These are phyloP conservation scores for Daldinia childiae DNA, from an alignment of 495 filamentous ascomycete species.

Conservation along the genomic window DNA sequence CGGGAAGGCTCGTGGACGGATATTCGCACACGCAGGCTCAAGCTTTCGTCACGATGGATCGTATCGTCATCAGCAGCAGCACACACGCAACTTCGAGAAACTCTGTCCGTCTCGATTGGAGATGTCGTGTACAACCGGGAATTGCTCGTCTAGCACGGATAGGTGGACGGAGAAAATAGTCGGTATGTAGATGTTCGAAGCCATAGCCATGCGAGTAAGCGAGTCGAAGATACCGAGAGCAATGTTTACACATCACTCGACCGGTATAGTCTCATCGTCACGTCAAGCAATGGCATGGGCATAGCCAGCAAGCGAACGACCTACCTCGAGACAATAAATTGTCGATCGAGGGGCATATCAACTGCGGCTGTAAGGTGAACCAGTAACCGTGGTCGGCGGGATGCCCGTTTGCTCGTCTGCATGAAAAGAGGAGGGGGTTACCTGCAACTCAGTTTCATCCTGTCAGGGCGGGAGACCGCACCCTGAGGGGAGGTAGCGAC, in stretches of 20 bases:
- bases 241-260: conserved; percentile 12
- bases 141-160: conserved; percentile 22
- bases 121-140: conserved; percentile 33
- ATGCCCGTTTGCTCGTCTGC: conserved; percentile 19
- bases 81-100: conserved; percentile 30
- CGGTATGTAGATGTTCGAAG: neutral
- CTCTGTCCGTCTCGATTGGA: conserved; percentile 32
- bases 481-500: conserved; percentile 31
- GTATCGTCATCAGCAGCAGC: conserved; percentile 26
- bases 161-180: neutral
- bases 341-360: conserved; percentile 32
- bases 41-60: conserved; percentile 16
- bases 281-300: conserved; percentile 14
- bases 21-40: conserved; percentile 16
- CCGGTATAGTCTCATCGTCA: conserved; percentile 13
- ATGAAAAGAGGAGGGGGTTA: conserved; percentile 32
- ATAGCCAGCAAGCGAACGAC: neutral
- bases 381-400: conserved; percentile 36
- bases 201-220: conserved; percentile 18
- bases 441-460: conserved; percentile 37
- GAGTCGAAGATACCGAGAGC: conserved; percentile 21
- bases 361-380: conserved; percentile 4
- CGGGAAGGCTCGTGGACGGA: conserved; percentile 21
- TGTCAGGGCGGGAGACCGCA: conserved; percentile 4
- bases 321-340: conserved; percentile 29